phyloP scores from a whole-genome alignment of 2,329 filamentous ascomycete genomes.

The Calonectria multiphialidica region DNA sequence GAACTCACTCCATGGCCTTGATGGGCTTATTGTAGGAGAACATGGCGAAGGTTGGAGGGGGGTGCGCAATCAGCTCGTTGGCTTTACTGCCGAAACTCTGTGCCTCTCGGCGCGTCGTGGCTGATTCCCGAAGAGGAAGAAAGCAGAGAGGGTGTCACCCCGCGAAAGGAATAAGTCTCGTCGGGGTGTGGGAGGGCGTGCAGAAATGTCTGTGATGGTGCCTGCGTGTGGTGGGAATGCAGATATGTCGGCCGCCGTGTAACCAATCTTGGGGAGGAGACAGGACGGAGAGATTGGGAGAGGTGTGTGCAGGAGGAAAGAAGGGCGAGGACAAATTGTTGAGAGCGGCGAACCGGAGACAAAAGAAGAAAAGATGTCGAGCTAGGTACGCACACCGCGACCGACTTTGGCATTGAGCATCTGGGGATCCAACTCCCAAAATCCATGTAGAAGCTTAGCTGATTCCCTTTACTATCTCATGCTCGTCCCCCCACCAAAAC shows the following conservation, averaged over 20 bases:
- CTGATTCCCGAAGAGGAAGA: slow-evolving; percentile 37
- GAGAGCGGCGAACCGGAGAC: neutral
- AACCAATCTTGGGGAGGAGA: slow-evolving; percentile 3
- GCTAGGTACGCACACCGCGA: slow-evolving; percentile 10
- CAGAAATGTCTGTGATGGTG: neutral
- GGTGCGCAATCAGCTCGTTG: slow-evolving; percentile 26
- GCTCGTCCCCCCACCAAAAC: slow-evolving; percentile 32
- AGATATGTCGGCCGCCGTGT: slow-evolving; percentile 16
- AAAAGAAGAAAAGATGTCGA: neutral
- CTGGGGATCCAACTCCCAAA: neutral
- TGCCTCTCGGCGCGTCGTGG: slow-evolving; percentile 26
- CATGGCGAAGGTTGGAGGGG: slow-evolving; percentile 39
- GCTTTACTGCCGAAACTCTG: slow-evolving; percentile 33
- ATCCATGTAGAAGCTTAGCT: slow-evolving; percentile 19
- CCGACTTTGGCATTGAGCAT: slow-evolving; percentile 9
- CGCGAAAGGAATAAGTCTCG: slow-evolving; percentile 30
- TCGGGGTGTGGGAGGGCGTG: slow-evolving; percentile 34
- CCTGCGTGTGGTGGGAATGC: slow-evolving; percentile 6
- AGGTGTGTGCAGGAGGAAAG: slow-evolving; percentile 5
- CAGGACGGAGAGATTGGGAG: neutral
- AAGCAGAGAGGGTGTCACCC: slow-evolving; percentile 37
- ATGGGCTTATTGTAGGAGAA: slow-evolving; percentile 54
- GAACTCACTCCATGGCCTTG: slow-evolving; percentile 53
- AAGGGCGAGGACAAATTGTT: neutral
- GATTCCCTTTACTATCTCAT: slow-evolving; percentile 21